A percentile compares a stretch with the other conserved stretches of the same genome.
Evolutionary conservation across 2,329 filamentous ascomycete genomes (phyloP).

Genomic region (Epichloe baconii): DNA sequence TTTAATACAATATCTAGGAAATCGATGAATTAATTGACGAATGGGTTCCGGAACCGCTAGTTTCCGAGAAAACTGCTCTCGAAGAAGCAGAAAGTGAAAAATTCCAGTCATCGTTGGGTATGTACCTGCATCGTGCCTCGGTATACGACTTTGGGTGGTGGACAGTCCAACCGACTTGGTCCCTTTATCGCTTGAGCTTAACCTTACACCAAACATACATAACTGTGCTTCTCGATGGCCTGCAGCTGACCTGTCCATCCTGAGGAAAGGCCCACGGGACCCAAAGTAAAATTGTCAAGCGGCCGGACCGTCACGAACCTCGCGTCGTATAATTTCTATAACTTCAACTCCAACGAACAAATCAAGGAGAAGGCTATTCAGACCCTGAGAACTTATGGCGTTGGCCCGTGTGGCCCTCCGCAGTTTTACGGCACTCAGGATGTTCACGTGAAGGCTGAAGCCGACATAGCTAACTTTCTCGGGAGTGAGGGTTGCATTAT

Average conservation of each 20-base stretch:
- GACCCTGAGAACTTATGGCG: slow-evolving; percentile 86
- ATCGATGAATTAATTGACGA: slow-evolving; percentile 95
- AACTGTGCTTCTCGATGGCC: not conserved
- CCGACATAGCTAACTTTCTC: slow-evolving; percentile 81
- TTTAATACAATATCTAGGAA: slow-evolving; percentile 38
- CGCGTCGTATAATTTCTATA: slow-evolving; percentile 94
- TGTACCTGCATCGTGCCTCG: slow-evolving; percentile 2
- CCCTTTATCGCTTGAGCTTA: not conserved
- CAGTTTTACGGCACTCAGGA: slow-evolving; percentile 98
- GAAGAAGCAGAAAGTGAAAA: slow-evolving; percentile 73
- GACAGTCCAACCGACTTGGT: not conserved
- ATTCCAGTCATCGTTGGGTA: slow-evolving; percentile 82
- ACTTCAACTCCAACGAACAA: slow-evolving; percentile 83
- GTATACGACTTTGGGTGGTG: not conserved
- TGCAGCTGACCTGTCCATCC: not conserved
- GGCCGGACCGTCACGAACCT: slow-evolving; percentile 88
- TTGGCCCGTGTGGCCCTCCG: slow-evolving; percentile 90
- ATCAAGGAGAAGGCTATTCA: slow-evolving; percentile 93
- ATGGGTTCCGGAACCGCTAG: slow-evolving; percentile 89
- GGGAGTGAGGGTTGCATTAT: slow-evolving; percentile 84
- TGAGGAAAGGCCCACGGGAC: slow-evolving; percentile 60
- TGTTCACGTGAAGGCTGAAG: slow-evolving; percentile 93
- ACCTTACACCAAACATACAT: not conserved
- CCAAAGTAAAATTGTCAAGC: slow-evolving; percentile 77
- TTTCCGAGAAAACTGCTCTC: slow-evolving; percentile 56